Conservation (phyloP, 169 alveolate genomes). For the Plasmodium malariae region DNA sequence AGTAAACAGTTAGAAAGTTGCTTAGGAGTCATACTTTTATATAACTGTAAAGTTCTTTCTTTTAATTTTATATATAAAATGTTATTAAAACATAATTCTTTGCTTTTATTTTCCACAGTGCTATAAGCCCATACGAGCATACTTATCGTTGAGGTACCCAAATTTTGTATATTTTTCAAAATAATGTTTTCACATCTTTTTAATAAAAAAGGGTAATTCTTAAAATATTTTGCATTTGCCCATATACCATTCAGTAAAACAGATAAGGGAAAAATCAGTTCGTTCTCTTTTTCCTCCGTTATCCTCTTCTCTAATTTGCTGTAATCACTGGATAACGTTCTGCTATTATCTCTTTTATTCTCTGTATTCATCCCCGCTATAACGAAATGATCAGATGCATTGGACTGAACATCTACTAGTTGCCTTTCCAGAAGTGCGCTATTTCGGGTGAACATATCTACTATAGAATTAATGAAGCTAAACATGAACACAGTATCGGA, state of each 20-base stretch:
- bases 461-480: constrained; percentile 18
- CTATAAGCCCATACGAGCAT: constrained; percentile 77
- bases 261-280: constrained; percentile 19
- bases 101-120: constrained; percentile 50
- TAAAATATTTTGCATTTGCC: constrained; percentile 73
- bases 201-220: constrained; percentile 52
- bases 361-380: too few relatives aligned
- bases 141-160: constrained; percentile 55
- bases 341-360: not conserved
- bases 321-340: not conserved
- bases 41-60: constrained; percentile 46
- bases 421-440: not conserved
- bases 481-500: constrained; percentile 43
- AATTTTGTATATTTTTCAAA: constrained; percentile 32
- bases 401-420: not conserved
- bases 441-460: constrained; percentile 7
- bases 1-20: constrained; percentile 62
- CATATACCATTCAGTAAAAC: constrained; percentile 55
- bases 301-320: too few relatives aligned
- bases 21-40: constrained; percentile 49
- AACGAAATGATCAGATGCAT: not conserved
- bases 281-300: not conserved
- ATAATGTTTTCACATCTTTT: constrained; percentile 41
- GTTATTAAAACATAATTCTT: constrained; percentile 18
- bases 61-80: constrained; percentile 44